Evolutionary conservation across 345 rosid species (phyloP).

Genomic region (Noccaea caerulescens): DNA sequence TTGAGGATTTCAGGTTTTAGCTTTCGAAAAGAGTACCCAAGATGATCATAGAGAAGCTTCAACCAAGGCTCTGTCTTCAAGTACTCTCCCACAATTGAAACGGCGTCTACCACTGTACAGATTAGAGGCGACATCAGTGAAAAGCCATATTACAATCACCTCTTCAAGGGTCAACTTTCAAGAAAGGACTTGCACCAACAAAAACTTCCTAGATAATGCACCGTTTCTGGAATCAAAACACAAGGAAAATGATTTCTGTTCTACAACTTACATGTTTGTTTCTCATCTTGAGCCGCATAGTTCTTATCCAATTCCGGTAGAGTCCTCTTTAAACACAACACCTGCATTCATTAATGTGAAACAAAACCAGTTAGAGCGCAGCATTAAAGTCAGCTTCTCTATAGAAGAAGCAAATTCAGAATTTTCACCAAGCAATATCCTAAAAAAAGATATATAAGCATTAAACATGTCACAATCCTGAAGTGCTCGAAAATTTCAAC

Average conservation of each 20-base stretch:
- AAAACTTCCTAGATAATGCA: neutral
- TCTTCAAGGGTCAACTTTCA: conserved; percentile 16
- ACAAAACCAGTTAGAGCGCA: conserved; percentile 14
- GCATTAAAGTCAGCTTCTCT: conserved; percentile 5
- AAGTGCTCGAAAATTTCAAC: conserved; percentile 1
- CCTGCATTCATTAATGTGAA: conserved; percentile 52
- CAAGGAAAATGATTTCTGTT: conserved; percentile 6
- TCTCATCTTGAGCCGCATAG: conserved; percentile 79
- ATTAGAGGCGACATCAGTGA: conserved; percentile 29
- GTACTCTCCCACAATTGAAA: conserved; percentile 76
- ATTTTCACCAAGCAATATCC: neutral
- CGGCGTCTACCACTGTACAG: conserved; percentile 69
- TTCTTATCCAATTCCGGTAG: conserved; percentile 66
- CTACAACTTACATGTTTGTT: conserved; percentile 60
- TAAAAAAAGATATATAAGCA: neutral
- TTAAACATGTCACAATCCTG: neutral
- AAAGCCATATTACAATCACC: conserved; percentile 2
- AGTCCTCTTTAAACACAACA: conserved; percentile 55
- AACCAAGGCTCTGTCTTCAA: conserved; percentile 81
- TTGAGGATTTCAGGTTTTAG: neutral
- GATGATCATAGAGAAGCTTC: conserved; percentile 63
- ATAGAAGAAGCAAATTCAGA: neutral
- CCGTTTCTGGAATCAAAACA: conserved; percentile 10
- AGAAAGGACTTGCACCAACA: conserved; percentile 4
- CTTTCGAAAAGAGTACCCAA: conserved; percentile 54